phyloP scores from a whole-genome alignment of 164 flowering plant genomes.

The Kingdonia uniflora region DNA sequence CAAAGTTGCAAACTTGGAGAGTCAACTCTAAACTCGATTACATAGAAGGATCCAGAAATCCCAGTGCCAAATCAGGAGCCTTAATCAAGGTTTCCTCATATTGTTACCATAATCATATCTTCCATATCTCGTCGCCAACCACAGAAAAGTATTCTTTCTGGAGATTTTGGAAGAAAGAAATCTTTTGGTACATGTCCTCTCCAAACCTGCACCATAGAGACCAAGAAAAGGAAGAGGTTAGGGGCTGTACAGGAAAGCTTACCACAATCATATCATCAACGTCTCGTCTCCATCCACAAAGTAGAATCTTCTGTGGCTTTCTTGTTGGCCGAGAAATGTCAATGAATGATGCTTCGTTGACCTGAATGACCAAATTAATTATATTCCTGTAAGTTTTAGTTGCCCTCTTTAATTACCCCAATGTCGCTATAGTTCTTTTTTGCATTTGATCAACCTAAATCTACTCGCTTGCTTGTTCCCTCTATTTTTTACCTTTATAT shows the following conservation, averaged over 20 bases:
- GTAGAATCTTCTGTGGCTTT: constrained; percentile 86
- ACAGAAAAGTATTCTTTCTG: constrained; percentile 71
- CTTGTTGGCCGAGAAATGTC: constrained; percentile 51
- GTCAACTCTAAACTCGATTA: too few relatives aligned
- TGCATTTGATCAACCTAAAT: constrained; percentile 3
- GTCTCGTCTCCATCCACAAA: constrained; percentile 92
- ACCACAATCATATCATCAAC: constrained; percentile 96
- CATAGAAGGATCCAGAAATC: too few relatives aligned
- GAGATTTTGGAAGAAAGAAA: constrained; percentile 39
- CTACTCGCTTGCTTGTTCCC: neutral
- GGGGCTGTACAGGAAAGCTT: constrained; percentile 48
- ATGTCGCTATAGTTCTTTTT: constrained; percentile 8
- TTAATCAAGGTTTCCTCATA: constrained; percentile 14
- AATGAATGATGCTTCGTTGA: constrained; percentile 57
- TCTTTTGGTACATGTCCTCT: constrained; percentile 62
- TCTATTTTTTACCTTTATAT: neutral
- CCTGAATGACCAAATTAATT: constrained; percentile 70
- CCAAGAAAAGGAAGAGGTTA: constrained; percentile 34
- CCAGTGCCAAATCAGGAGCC: too few relatives aligned
- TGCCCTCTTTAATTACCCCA: constrained; percentile 7
- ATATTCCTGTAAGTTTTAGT: constrained; percentile 34
- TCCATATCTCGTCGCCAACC: constrained; percentile 95
- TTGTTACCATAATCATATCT: constrained; percentile 81
- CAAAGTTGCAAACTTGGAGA: too few relatives aligned
- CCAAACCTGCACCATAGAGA: constrained; percentile 63